phyloP scores from a whole-genome alignment of 176 grass and related monocot genomes.

The Stipa capillata region DNA sequence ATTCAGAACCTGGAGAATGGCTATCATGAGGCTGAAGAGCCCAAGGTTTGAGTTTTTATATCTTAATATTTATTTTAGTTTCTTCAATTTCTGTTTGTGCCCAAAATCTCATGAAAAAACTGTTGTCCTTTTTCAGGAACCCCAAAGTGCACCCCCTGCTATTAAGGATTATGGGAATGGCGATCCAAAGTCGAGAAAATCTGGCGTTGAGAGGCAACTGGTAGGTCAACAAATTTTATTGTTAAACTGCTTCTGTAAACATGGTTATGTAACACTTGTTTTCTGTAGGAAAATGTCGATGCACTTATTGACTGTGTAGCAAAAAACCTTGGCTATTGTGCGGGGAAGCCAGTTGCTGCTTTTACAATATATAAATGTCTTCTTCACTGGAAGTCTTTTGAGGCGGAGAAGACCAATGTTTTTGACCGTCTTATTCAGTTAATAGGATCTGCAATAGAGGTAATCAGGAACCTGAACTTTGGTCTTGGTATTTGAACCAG shows the following conservation, averaged over 20 bases:
- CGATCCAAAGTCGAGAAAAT: conserved; percentile 66
- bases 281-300: conserved; percentile 81
- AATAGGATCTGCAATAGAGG: conserved; percentile 96
- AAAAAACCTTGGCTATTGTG: conserved; percentile 80
- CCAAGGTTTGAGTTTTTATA: conserved; percentile 35
- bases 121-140: conserved; percentile 55
- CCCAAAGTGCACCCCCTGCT: conserved; percentile 86
- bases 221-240: conserved; percentile 37
- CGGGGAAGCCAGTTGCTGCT: conserved; percentile 86
- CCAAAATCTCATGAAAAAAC: conserved; percentile 7
- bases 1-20: conserved; percentile 62
- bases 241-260: conserved; percentile 15
- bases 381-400: conserved; percentile 97
- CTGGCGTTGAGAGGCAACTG: conserved; percentile 65
- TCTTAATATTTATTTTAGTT: not conserved
- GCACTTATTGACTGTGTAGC: conserved; percentile 66
- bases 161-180: conserved; percentile 61
- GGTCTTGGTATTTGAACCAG: not conserved
- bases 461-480: conserved; percentile 34
- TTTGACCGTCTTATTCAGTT: conserved; percentile 98
- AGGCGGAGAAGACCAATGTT: conserved; percentile 91
- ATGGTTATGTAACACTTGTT: conserved; percentile 24
- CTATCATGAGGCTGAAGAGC: conserved; percentile 46
- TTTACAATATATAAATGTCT: conserved; percentile 97
- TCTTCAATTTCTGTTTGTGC: not conserved